phyloP scores from a whole-genome alignment of 805 yeast species.

The Candida gorgasii region DNA sequence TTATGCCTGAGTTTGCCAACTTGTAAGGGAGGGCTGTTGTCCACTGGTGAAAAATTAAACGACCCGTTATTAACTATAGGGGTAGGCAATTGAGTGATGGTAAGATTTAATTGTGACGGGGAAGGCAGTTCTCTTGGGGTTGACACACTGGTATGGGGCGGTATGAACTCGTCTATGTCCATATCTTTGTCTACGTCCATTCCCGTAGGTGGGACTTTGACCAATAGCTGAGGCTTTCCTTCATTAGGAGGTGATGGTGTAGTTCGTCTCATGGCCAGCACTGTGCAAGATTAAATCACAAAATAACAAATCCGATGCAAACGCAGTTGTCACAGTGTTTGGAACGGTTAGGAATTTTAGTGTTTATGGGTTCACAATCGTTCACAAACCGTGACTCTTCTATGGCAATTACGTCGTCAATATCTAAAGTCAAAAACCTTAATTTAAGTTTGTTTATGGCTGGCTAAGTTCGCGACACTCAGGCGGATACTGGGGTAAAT shows the following conservation, averaged over 20 bases:
- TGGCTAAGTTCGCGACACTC: background rate
- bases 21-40: constrained; percentile 9
- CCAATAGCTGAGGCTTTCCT: constrained; percentile 3
- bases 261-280: background rate
- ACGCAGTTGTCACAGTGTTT: no score
- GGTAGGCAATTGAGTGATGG: constrained; percentile 44
- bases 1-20: constrained; percentile 7
- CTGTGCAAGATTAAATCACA: no score
- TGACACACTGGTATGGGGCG: no score
- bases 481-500: background rate
- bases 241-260: constrained; percentile 1
- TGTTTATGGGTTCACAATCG: no score
- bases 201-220: constrained; percentile 6
- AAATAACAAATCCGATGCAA: no score
- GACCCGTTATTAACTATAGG: constrained; percentile 35
- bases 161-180: background rate
- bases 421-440: no score
- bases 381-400: no score
- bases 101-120: constrained; percentile 8
- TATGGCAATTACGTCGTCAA: no score
- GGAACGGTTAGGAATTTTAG: no score
- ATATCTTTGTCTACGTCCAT: background rate
- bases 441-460: background rate
- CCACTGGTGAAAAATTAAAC: constrained; percentile 17
- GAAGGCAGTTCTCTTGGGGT: constrained; percentile 2